Evolutionary conservation across 2,329 filamentous ascomycete species (phyloP), one percentile per base, ranked within the genome.

Genomic region (Clonostachys sp.): DNA sequence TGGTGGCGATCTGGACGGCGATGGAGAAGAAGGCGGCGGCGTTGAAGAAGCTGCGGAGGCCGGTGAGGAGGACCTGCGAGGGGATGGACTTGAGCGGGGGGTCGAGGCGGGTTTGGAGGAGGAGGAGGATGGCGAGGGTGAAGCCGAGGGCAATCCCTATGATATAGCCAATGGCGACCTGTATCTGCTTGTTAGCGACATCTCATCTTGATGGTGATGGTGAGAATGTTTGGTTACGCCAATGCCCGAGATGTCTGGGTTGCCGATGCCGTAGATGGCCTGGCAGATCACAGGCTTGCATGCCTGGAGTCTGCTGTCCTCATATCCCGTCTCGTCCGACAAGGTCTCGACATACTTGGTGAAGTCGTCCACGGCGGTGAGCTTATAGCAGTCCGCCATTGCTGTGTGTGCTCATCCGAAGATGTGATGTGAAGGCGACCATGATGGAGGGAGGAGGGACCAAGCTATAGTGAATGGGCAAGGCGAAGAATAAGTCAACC

Each of bases 231-330:
- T 39, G 14, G 49, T 4, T 16, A 57, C 56, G 8, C 50, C 56
- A 41, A 58, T 56, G 9, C 53, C 54, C 4, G 54, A 56, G 35
- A 58, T 58, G 16, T 57, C 54, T 14, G 54, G 51, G 16, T 57
- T 58, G 2, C 50, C 50, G 5, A 40, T 48, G 5, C 56, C 52
- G 14, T 58, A 57, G 6, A 56, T 36, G 12, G 48, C 46, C 6
- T 24, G 51, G n/a, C 52, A 56, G 17, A 52, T 57, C 34, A 53
- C 42, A n/a, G 9, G n/a, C 41, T 38, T 48, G 7, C 52, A 55
- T 3, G 14, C 2, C 14, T 33, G 12, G 33, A 58, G 24, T 6
- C 24, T 41, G 3, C 30, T 10, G 16, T 6, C 16, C 10, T 46
- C n/a, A 16, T 24, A 46, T 4, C 17, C 20, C 14, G 45, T 46